These are phyloP conservation scores for Venturia aucupariae DNA, from an alignment of 2,329 filamentous ascomycete species.

Conservation along the genomic window DNA sequence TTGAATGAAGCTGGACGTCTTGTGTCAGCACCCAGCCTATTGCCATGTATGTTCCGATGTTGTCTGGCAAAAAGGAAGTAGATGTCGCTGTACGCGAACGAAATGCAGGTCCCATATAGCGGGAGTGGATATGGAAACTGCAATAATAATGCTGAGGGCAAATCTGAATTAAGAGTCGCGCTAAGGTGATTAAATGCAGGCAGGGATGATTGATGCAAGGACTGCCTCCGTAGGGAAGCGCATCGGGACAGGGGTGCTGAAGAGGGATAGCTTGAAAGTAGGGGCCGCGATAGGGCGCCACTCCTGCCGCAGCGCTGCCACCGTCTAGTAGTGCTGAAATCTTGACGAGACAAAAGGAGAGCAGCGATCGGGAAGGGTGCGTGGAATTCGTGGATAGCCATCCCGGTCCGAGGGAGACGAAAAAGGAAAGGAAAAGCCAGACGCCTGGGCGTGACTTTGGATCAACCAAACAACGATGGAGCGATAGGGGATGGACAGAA, in stretches of 20 bases:
- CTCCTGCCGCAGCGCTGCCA: constrained; percentile 14
- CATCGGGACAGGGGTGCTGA: constrained; percentile 5
- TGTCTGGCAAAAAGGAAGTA: not conserved
- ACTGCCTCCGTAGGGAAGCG: not conserved
- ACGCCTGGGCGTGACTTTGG: not conserved
- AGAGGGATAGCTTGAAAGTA: not conserved
- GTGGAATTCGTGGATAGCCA: not conserved
- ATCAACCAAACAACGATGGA: not conserved
- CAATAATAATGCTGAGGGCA: constrained; percentile 2
- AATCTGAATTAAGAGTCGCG: constrained; percentile 7
- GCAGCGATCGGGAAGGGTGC: not conserved
- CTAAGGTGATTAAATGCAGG: constrained; percentile 10
- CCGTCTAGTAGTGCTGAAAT: not conserved
- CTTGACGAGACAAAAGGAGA: not conserved
- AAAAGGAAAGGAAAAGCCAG: not conserved
- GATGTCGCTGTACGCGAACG: not conserved
- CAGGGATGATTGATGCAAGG: constrained; percentile 1
- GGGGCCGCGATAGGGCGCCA: constrained; percentile 3
- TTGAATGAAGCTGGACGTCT: constrained; percentile 25
- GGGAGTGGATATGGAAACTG: constrained; percentile 8
- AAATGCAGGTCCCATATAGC: constrained; percentile 12
- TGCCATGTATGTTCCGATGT: not conserved
- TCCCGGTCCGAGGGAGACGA: not conserved
- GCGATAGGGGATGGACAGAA: not conserved
- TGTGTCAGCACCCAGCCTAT: constrained; percentile 6